Percentiles rank a stretch among this genome's conserved stretches.
These are phyloP conservation scores for Williopsis jadinii DNA, from an alignment of 1,139 yeast genomes.

Conservation along the genomic window DNA sequence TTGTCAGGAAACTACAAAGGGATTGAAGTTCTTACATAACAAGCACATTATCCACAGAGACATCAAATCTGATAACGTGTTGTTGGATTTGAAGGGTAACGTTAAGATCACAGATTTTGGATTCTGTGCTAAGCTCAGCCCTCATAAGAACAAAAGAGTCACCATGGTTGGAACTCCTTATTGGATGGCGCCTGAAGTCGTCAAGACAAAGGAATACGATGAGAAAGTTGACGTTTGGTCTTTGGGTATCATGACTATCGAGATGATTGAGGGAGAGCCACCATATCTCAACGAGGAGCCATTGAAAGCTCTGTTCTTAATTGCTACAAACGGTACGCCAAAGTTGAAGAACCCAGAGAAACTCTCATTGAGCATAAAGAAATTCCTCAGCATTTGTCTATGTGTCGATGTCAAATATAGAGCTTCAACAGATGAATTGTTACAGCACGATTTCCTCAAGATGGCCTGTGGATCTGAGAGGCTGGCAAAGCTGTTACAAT, in stretches of 20 bases:
- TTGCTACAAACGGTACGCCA: slow-evolving; percentile 97
- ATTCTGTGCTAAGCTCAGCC: slow-evolving; percentile 93
- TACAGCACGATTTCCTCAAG: slow-evolving; percentile 71
- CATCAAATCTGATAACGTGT: slow-evolving; percentile 89
- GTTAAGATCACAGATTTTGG: slow-evolving; percentile 98
- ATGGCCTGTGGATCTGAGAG: slow-evolving; percentile 66
- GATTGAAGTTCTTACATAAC: slow-evolving; percentile 83
- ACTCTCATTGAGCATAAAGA: slow-evolving; percentile 72
- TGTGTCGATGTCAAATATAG: slow-evolving; percentile 93
- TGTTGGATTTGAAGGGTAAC: slow-evolving; percentile 77
- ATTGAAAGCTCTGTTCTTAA: slow-evolving; percentile 74
- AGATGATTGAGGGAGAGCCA: slow-evolving; percentile 98
- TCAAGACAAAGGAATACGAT: slow-evolving; percentile 91
- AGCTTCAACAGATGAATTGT: slow-evolving; percentile 82
- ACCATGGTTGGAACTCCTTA: slow-evolving; percentile 99
- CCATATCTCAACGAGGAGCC: slow-evolving; percentile 97
- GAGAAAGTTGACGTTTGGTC: slow-evolving; percentile 98
- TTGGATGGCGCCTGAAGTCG: slow-evolving; percentile 99
- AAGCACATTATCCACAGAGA: slow-evolving; percentile 94
- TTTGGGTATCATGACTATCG: slow-evolving; percentile 95
- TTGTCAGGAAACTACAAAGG: slow-evolving; percentile 86
- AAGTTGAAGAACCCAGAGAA: slow-evolving; percentile 82
- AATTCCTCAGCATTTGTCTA: slow-evolving; percentile 82
- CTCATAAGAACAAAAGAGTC: slow-evolving; percentile 87
- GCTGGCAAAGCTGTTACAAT: slow-evolving; percentile 62